A percentile compares a stretch with the other conserved stretches of the same genome.
Conservation (phyloP, 805 yeast genomes). For the Yamadazyma tumulicola region DNA sequence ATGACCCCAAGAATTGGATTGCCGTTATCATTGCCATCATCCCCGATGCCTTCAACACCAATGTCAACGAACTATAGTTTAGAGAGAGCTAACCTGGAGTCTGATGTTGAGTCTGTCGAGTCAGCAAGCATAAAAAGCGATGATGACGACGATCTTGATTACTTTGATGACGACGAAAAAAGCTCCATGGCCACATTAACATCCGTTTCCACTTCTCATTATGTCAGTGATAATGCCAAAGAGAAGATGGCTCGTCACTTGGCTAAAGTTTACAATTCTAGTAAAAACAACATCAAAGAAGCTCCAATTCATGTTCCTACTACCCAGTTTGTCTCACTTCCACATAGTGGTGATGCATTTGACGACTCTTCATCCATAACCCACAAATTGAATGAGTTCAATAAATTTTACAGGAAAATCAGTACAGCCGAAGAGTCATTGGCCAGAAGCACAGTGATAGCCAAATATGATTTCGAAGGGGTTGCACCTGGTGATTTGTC, state of each 20-base stretch:
- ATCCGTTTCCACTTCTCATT: constrained; percentile 2
- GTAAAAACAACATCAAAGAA: constrained; percentile 29
- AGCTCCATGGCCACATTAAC: constrained; percentile 3
- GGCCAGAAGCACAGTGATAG: constrained; percentile 8
- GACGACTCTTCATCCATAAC: constrained; percentile 20
- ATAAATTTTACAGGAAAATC: constrained; percentile 20
- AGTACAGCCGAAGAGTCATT: constrained; percentile 4
- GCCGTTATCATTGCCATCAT: constrained; percentile 10
- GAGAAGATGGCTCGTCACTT: constrained; percentile 16
- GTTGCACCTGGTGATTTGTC: constrained; percentile 36
- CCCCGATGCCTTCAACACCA: constrained; percentile 10
- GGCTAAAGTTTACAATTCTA: constrained; percentile 26
- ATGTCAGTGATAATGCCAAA: constrained; percentile 5
- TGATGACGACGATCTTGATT: constrained; percentile 10
- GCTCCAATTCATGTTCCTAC: constrained; percentile 24
- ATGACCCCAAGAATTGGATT: constrained; percentile 9
- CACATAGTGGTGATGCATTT: constrained; percentile 9
- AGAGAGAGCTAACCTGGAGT: constrained; percentile 5
- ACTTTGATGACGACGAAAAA: not conserved
- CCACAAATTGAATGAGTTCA: constrained; percentile 22
- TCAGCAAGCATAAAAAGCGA: constrained; percentile 10
- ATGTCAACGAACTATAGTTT: constrained; percentile 2
- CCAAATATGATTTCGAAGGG: constrained; percentile 27
- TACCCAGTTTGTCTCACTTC: constrained; percentile 2
- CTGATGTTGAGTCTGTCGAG: constrained; percentile 10